Percentiles rank a stretch among this genome's conserved stretches.
Conservation (phyloP, 2,329 filamentous ascomycete species). For the Cladophialophora chaetospira region DNA sequence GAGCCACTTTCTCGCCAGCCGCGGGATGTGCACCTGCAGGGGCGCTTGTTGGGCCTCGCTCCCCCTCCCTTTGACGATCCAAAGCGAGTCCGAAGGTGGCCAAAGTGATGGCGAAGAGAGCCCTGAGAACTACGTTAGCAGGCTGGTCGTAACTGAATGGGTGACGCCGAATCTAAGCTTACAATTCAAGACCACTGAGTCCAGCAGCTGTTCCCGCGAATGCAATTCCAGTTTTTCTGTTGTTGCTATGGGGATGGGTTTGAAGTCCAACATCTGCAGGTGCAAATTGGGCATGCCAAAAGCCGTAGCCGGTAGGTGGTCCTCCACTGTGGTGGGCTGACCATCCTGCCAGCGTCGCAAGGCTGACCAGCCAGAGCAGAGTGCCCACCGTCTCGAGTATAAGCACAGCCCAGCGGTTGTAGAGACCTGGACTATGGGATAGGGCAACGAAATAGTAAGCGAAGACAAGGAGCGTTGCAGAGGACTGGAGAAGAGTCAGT, state of each 20-base stretch:
- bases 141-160: neutral
- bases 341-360: constrained; percentile 25
- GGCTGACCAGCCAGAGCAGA: constrained; percentile 29
- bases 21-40: neutral
- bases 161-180: constrained; percentile 1
- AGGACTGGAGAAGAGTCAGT: constrained; percentile 16
- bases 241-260: constrained; percentile 15
- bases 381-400: constrained; percentile 27
- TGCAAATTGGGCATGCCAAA: constrained; percentile 21
- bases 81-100: constrained; percentile 26
- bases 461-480: constrained; percentile 27
- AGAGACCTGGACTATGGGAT: constrained; percentile 24
- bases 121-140: constrained; percentile 12
- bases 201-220: constrained; percentile 30
- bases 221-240: constrained; percentile 21
- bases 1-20: neutral
- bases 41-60: neutral
- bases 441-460: constrained; percentile 30
- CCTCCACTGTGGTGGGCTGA: constrained; percentile 18
- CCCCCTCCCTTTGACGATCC: constrained; percentile 18
- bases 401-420: constrained; percentile 31
- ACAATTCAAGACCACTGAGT: constrained; percentile 29
- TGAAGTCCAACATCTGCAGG: constrained; percentile 21
- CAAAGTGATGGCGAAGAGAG: constrained; percentile 27
- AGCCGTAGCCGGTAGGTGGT: constrained; percentile 16